Base-by-base conservation (phyloP, 2,329 filamentous ascomycete genomes). In the Paracoccidioides lutzii region DNA sequence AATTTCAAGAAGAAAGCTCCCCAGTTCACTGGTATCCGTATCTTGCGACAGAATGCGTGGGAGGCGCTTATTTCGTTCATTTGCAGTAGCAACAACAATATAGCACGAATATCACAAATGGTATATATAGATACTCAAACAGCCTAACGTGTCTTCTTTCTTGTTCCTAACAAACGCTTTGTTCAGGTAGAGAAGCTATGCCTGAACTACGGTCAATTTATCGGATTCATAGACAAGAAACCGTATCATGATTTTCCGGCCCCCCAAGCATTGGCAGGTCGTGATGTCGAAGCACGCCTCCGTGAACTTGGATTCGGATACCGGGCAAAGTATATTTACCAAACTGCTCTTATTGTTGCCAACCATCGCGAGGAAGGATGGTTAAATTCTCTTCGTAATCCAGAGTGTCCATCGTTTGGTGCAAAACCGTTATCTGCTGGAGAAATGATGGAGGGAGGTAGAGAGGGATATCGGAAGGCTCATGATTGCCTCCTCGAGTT, bases 1-100 rank as follows among this genome's bases (percentile, higher is more conserved):
- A 96, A 97, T 69, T 98, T 98, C 72, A 85, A 84, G 64, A 86
- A 84, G 66, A 88, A 88, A 62, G 91, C 93, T 0, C 85, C 87
- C 0, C 83, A 85, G 55, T 98, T 98, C 68, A 85, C 85, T 0
- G 93, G 94, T 10, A 87, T 98, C 55, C 84, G 93, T 28, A 96
- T 98, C 61, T 75, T 98, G 46, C 88, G 85, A 64, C 93, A 98
- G 73, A 90, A 96, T 75, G 84, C 91, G 0, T 98, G 94, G 93
- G 93, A 98, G 71, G 84, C 93, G 0, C 76, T 98, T 28, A 77
- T 98, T 30, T 85, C 87, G 56, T 98, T 98, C 71, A 98, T 98
- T 60, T 98, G 93, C 77, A 96, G 90, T 71, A 95, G 90, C 72
- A 98, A 98, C 73, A 98, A 98, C 73, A 96, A 98, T 68, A 98